Evolutionary conservation across 805 yeast species (phyloP), one percentile per base, ranked within the genome.

Genomic region (Lipomyces chichibuensis): DNA sequence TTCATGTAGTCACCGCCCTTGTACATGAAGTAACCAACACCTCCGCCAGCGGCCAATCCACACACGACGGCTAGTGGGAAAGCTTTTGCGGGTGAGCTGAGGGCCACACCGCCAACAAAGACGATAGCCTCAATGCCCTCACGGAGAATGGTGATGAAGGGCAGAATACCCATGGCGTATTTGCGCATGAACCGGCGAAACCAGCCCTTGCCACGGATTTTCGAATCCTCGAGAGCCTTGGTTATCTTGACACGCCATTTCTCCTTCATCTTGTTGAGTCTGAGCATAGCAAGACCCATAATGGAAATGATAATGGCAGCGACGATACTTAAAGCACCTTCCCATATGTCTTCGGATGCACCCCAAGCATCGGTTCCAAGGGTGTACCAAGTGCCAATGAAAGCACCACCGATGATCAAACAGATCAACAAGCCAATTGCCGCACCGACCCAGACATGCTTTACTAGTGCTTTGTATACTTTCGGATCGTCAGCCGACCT

Each of bases 181-280:
- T 90, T 91, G 77, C 86, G 87, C 2, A 88, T 73, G 73, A 85
- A 79, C 75, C 83, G 84, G 35, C 87, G 84, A 56, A 88, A 52
- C 62, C 62, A 25, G 39, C 64, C 63, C 51, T 60, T 35, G 70
- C 80, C 84, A 25, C 39, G 52, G 46, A 20, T 23, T 23, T 27
- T 53, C 52, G 57, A 51, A 52, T 43, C 57, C 71, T 87, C 88
- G 62, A 92, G 80, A 9, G 97, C 94, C 76, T 81, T 84, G 35
- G 98, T 97, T 77, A 94, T 90, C 82, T 94, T 94, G 72, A 92
- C 84, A 83, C 97, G 87, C 99, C 99, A 94, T 82, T 94, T 94
- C 73, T 87, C 94, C 81, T 92, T 92, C 97, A 93, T 91, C 83
- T 93, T 92, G 83, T 93, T 93, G 79, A 94, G 84, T 80, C 98